Evolutionary conservation across 371 early-diverging fungal species (phyloP), one percentile per base, ranked within the genome.

Genomic region (Mortierella sp.): DNA sequence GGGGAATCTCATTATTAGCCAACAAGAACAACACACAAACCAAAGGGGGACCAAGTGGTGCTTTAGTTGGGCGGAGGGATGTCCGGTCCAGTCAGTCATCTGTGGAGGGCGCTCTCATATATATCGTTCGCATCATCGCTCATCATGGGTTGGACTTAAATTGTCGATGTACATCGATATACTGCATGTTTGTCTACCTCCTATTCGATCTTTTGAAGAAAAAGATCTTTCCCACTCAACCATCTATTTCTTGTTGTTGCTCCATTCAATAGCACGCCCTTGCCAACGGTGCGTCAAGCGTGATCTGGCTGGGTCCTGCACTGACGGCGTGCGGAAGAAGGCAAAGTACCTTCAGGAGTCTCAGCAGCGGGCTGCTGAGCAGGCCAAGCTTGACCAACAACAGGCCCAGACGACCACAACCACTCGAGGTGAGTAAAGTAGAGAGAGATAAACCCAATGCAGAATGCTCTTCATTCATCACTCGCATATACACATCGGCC

Each of bases 201-300:
- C 29, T 31, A 9, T 3, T 16, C 52, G 1, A 55, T 29, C 55
- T 22, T 7, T 52, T 7, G 52, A n/a, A 48, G n/a, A n/a, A 48
- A n/a, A n/a, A 61, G 61, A 61, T 61, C 61, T 34, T 61, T 61
- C 39, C 37, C 37, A 61, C 61, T 19, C 61, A 61, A 37, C 39
- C 61, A 61, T 63, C 39, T 55, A 5, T 67, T 43, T 24, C 16
- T 64, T 45, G 13, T n/a, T 29, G 26, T 37, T 55, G 9, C 22
- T 61, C 44, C 4, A 53, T 4, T 47, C 26, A 9, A 69, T 79
- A 92, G 93, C 88, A 22, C 92, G 97, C 61, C 97, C 97, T 39
- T 97, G 97, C 84, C 89, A 89, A 64, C 92, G 96, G 6, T 97
- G 97, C 82, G 88, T 94, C 34, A 95, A 95, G 85, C 88, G 94